Base-by-base conservation (phyloP, 371 early-diverging fungal species). In the Mortierella sp. region DNA sequence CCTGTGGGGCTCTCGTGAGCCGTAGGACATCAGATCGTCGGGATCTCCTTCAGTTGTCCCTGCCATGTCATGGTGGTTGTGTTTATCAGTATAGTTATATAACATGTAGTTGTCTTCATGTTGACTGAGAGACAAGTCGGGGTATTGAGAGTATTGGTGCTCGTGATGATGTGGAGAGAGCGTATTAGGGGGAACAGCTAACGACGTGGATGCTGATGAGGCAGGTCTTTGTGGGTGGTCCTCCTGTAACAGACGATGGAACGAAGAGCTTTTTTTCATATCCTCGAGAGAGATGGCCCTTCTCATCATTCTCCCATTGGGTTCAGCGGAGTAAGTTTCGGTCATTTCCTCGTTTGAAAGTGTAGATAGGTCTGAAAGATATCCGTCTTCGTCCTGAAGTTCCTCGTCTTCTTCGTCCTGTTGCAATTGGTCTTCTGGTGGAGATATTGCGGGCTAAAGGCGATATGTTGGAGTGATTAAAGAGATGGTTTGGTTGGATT, bases 341-440 rank as follows among this genome's bases (percentile, higher is more conserved):
- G 50, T 13, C 52, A 62, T 45, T 22, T 62, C 62, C 28, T 62
- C 62, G 45, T 62, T 45, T 21, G 62, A 62, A 16, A 72, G 40
- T 40, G 33, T 66, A n/a, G 69, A 74, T 19, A 63, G 55, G 36
- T 68, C 68, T 10, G 69, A 74, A 7, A 67, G 48, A 53, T 74
- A 74, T 6, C 74, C 68, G 59, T 63, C 69, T 8, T 58, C 69
- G 60, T 73, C 63, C 21, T 68, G 63, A 7, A 57, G 41, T 19
- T 38, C 58, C 22, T 64, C 68, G 36, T 63, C 63, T 6, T 62
- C 58, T 21, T 63, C 58, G 67, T 61, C 57, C 4, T 67, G 53
- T 21, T 38, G 50, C 55, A 55, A 55, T 16, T 43, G 50, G 22
- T 22, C 58, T 55, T 64, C 65, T 32, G 70, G 70, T 22, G 55